phyloP scores from a whole-genome alignment of 345 rosid genomes.

The Dipteronia sinensis region DNA sequence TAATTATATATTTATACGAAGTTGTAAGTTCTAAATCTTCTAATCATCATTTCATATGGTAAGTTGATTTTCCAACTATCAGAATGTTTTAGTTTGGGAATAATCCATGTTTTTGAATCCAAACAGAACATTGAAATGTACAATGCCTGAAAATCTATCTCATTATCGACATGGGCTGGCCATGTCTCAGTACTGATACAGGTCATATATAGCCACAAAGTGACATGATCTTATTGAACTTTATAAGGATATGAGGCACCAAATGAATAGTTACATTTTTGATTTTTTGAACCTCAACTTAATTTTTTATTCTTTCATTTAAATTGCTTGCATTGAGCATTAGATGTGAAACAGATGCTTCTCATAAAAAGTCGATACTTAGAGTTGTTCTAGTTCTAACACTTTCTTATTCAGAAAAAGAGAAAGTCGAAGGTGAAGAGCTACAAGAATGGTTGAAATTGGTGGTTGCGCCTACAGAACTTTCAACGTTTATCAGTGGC shows the following conservation, averaged over 20 bases:
- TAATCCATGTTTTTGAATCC: not conserved
- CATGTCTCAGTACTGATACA: not conserved
- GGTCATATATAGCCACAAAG: not conserved
- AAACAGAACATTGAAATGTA: too few species aligned
- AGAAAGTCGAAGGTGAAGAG: slow-evolving; percentile 96
- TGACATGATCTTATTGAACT: not conserved
- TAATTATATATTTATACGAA: not conserved
- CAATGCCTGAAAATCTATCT: not conserved
- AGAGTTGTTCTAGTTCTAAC: slow-evolving; percentile 10
- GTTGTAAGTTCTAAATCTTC: not conserved
- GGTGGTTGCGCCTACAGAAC: slow-evolving; percentile 88
- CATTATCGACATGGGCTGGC: not conserved
- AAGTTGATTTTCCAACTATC: not conserved
- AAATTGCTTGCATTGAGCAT: not conserved
- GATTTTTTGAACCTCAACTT: not conserved
- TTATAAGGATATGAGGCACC: not conserved
- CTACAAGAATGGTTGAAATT: slow-evolving; percentile 77
- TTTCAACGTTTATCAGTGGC: slow-evolving; percentile 57
- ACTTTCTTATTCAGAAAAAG: slow-evolving; percentile 57
- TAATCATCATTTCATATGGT: not conserved
- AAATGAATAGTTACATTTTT: not conserved
- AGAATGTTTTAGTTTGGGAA: not conserved
- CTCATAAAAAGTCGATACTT: not conserved
- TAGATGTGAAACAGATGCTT: not conserved
- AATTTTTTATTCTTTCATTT: not conserved